Base-by-base conservation (phyloP, 345 rosid species). In the Sisymbrium irio region DNA sequence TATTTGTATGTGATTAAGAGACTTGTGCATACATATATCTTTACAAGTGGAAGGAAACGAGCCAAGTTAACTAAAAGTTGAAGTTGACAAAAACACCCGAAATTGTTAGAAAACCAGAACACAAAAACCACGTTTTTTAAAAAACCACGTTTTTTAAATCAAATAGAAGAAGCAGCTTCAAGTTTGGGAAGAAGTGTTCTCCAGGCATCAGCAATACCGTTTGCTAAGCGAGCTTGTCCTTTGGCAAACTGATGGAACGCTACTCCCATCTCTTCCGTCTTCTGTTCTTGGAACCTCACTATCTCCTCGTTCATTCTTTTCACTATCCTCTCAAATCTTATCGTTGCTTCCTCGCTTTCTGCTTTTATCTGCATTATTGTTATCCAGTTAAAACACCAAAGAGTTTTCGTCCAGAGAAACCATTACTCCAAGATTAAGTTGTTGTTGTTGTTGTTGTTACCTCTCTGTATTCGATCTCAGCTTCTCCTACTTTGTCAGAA, bases 141-240 rank as follows among this genome's bases (percentile, higher is more conserved):
- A n/a, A n/a, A n/a, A n/a, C n/a, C n/a, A n/a, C n/a, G n/a, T n/a
- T n/a, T 7, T 17, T 22, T 15, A 12, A 33, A 35, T 69, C 32
- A 64, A 65, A 41, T 71, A 64, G 80, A 40, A 56, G 65, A 46
- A 45, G 67, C 32, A 77, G 94, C 84, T 82, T 95, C 99, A 14
- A 92, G 92, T 81, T 89, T 95, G 11, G 97, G 97, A 70, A 95
- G 97, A 76, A 95, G 98, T 79, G 93, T 79, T 83, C 97, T 83
- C 99, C 99, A 95, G 3, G 98, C 94, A 73, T 90, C 99, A 0
- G 98, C 98, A 4, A 90, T 72, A 55, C 81, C 81, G 62, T 73
- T 92, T 7, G 99, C 98, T 74, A 95, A 80, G 10, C 87, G 96
- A 13, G 96, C 90, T 82, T 95, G 99, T 66, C 99, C 99, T 79